These are phyloP conservation scores for Conoideocrella luteorostrata DNA, from an alignment of 2,329 filamentous ascomycete species.

Conservation along the genomic window DNA sequence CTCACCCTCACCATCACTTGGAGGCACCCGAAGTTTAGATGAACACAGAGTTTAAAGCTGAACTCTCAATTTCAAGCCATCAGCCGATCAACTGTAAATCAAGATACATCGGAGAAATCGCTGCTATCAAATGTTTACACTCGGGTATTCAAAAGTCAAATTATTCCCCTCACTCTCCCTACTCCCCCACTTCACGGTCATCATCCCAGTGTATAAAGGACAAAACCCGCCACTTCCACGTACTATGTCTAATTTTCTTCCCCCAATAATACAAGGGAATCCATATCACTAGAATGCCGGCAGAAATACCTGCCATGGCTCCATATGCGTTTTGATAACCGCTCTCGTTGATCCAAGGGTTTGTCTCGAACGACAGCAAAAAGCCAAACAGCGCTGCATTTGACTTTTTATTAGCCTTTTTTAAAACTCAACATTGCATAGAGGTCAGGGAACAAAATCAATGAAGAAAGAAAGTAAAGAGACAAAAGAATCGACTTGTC, in stretches of 20 bases:
- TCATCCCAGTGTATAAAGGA: slow-evolving; percentile 42
- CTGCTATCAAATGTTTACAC: too few species aligned
- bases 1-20: too few species aligned
- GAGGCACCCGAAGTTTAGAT: too few species aligned
- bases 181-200: slow-evolving; percentile 51
- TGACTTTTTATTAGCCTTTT: slow-evolving; percentile 9
- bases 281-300: slow-evolving; percentile 38
- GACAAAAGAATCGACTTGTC: too few species aligned
- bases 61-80: too few species aligned
- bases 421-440: too few species aligned
- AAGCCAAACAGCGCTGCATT: slow-evolving; percentile 49
- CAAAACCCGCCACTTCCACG: slow-evolving; percentile 42
- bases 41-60: too few species aligned
- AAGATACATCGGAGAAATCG: too few species aligned
- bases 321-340: slow-evolving; percentile 48
- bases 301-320: slow-evolving; percentile 50
- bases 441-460: too few species aligned
- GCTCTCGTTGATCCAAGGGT: slow-evolving; percentile 45
- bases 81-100: too few species aligned
- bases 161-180: neutral
- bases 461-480: too few species aligned
- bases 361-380: slow-evolving; percentile 53
- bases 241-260: slow-evolving; percentile 37
- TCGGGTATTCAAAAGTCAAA: too few species aligned
- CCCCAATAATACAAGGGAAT: slow-evolving; percentile 48